These are phyloP conservation scores for Termitomyces sp. DNA, from an alignment of 768 basidiomycete species.

Conservation along the genomic window DNA sequence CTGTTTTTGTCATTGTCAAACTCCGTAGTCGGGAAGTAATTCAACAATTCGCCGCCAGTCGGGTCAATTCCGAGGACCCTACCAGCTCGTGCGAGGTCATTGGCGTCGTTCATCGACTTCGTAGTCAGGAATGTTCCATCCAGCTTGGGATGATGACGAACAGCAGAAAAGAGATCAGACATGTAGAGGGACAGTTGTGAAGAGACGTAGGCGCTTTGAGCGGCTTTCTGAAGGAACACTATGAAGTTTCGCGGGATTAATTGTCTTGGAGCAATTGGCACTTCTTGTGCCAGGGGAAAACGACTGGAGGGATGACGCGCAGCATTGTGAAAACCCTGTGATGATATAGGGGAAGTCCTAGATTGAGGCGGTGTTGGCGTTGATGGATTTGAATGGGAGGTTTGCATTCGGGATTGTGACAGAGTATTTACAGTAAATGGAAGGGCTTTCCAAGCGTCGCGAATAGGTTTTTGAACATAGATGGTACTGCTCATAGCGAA, in stretches of 20 bases:
- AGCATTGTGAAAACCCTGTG: conserved; percentile 17
- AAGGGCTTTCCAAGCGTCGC: conserved; percentile 30
- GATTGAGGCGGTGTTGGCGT: conserved; percentile 22
- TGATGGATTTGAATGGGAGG: conserved; percentile 27
- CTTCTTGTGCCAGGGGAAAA: conserved; percentile 15
- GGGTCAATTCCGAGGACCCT: conserved; percentile 62
- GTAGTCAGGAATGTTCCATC: conserved; percentile 68
- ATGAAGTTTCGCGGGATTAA: conserved; percentile 28
- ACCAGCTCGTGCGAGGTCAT: conserved; percentile 62
- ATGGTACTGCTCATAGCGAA: conserved; percentile 76
- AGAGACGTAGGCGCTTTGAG: conserved; percentile 41
- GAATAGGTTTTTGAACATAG: conserved; percentile 40
- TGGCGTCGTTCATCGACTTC: conserved; percentile 58
- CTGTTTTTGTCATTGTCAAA: conserved; percentile 4
- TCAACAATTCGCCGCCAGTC: conserved; percentile 53
- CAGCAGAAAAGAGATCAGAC: conserved; percentile 69
- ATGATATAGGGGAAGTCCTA: conserved; percentile 21
- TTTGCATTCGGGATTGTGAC: conserved; percentile 19
- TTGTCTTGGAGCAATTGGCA: conserved; percentile 23
- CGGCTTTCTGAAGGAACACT: conserved; percentile 24
- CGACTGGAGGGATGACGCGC: conserved; percentile 14
- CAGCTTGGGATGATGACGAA: conserved; percentile 65
- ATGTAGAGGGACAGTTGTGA: conserved; percentile 59
- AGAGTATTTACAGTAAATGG: conserved; percentile 21
- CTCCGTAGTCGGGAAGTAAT: neutral